phyloP scores from a whole-genome alignment of 257 asterid genomes.

The Nicotiana noctiflora region DNA sequence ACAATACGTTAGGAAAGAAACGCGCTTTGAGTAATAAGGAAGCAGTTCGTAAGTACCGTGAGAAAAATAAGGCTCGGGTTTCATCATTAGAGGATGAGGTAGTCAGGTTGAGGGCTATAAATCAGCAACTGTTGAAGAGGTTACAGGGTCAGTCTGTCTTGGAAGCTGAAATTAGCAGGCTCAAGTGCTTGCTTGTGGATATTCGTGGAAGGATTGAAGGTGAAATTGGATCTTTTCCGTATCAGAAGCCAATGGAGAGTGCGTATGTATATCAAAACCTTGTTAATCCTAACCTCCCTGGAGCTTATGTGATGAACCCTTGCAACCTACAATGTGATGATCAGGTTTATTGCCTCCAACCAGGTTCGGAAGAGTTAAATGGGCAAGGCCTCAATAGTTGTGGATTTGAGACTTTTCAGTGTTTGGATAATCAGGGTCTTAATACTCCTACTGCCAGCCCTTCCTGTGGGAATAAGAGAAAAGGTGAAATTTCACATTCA shows the following conservation, averaged over 20 bases:
- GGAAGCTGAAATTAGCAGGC: conserved; percentile 45
- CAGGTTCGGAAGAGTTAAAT: background rate
- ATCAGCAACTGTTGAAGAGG: conserved; percentile 39
- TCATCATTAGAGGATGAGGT: conserved; percentile 59
- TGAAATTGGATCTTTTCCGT: conserved; percentile 41
- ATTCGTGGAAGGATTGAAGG: conserved; percentile 40
- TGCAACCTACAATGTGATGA: conserved; percentile 13
- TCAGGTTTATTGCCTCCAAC: conserved; percentile 7
- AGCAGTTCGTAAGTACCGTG: conserved; percentile 62
- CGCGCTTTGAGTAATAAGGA: conserved; percentile 47
- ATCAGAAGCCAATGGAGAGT: conserved; percentile 8
- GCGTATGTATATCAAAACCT: background rate
- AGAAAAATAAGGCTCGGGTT: conserved; percentile 62
- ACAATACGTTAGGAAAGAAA: conserved; percentile 3
- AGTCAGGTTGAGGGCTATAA: conserved; percentile 36
- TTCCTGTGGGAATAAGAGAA: background rate
- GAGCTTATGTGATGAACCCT: background rate
- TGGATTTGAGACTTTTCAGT: conserved; percentile 1
- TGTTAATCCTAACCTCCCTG: background rate
- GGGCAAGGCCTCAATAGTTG: background rate
- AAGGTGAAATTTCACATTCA: conserved; percentile 1
- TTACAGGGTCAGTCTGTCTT: conserved; percentile 41
- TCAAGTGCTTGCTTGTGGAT: conserved; percentile 37
- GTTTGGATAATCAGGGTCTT: background rate
- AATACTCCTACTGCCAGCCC: background rate